phyloP scores from a whole-genome alignment of 768 basidiomycete genomes.

The Lactarius hatsudake region DNA sequence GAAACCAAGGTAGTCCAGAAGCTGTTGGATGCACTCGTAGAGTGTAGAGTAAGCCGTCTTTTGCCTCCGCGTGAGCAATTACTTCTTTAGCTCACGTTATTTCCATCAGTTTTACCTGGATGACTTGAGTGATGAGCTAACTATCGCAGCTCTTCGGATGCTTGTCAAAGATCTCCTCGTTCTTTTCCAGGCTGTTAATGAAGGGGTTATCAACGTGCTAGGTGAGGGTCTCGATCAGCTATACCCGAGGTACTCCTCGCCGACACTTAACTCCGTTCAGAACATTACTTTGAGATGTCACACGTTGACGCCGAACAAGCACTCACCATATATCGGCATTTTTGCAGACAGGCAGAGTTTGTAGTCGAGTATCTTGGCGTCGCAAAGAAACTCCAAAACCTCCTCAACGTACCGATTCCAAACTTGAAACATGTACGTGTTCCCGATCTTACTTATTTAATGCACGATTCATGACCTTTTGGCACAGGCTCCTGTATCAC shows the following conservation, averaged over 20 bases:
- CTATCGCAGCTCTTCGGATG: slow-evolving; percentile 85
- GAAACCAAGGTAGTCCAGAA: slow-evolving; percentile 90
- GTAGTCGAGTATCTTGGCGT: slow-evolving; percentile 92
- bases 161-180: slow-evolving; percentile 95
- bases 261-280: slow-evolving; percentile 36
- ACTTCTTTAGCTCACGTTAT: slow-evolving; percentile 1
- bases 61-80: slow-evolving; percentile 4
- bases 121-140: slow-evolving; percentile 88
- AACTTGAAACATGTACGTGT: slow-evolving; percentile 81
- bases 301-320: slow-evolving; percentile 86
- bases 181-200: slow-evolving; percentile 94
- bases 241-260: slow-evolving; percentile 31
- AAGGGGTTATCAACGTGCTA: slow-evolving; percentile 82
- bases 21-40: slow-evolving; percentile 84
- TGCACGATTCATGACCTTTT: neutral
- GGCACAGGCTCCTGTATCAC: slow-evolving; percentile 82
- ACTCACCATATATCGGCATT: slow-evolving; percentile 84
- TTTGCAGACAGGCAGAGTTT: slow-evolving; percentile 89
- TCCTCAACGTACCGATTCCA: slow-evolving; percentile 91
- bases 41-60: slow-evolving; percentile 69
- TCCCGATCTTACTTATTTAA: neutral
- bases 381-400: slow-evolving; percentile 88
- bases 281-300: slow-evolving; percentile 99
- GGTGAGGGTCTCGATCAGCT: slow-evolving; percentile 47
- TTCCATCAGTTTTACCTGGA: slow-evolving; percentile 84